Base-by-base conservation (phyloP, 2,329 filamentous ascomycete genomes). In the Zarea fungicola region DNA sequence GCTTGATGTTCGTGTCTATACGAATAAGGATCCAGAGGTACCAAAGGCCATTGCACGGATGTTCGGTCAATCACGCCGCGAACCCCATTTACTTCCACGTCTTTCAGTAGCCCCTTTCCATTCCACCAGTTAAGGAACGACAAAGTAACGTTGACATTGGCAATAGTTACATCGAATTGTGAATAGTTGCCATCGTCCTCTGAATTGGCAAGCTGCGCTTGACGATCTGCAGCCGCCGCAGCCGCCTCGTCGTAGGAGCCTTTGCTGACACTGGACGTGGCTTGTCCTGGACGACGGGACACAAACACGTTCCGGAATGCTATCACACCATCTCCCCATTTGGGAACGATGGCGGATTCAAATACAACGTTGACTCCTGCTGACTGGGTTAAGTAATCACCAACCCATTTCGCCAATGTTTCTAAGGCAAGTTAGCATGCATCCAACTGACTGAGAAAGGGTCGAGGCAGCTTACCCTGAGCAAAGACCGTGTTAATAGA, bases 61-160 rank as follows among this genome's bases (percentile, higher is more conserved):
- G 90, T 96, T 51, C 93, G 81, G 66, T 99, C 93, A 37, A 99
- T 78, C 5, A 97, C 89, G 19, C 93, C 93, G 52, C 93, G 81
- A 25, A 99, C 87, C 5, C 93, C 93, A 62, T 90, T 93, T 45
- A 99, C 85, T 62, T 96, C 90, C 35, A 99, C 93, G 62, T 97
- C 89, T 58, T 88, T 85, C 8, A 99, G 73, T 6, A 95, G 76
- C 0, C 93, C 93, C 65, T 92, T 96, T 19, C 93, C 92, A 58
- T 96, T 97, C 81, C 95, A 95, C 93, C 93, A 99, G 64, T 96
- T 97, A n/a, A 90, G 78, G 58, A 99, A 97, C 0, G 93, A 99
- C 22, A 99, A 67, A 0, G 92, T 97, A 35, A 99, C 92, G 61
- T 99, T 96, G 53, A 99, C 89, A 1, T 89, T 95, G 54, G 93